Evolutionary conservation across 2,329 filamentous ascomycete genomes (phyloP).

Genomic region (Leptographium procerum): DNA sequence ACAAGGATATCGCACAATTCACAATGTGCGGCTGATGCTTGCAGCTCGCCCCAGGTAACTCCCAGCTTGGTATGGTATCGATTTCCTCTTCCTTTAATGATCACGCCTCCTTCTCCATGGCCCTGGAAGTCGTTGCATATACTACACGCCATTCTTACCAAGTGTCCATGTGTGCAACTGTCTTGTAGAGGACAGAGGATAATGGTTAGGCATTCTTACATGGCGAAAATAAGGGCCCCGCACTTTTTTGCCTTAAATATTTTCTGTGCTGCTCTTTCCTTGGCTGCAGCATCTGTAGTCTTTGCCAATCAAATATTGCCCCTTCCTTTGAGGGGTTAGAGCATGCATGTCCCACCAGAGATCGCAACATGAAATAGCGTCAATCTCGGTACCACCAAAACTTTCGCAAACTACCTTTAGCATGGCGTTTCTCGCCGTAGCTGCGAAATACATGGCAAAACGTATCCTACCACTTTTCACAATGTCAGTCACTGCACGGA

Average conservation of each 20-base stretch:
- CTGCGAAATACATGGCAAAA: too few species aligned
- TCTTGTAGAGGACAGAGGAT: not conserved
- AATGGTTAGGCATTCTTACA: not conserved
- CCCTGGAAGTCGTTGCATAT: not conserved
- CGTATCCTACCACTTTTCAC: too few species aligned
- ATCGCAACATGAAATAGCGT: not conserved
- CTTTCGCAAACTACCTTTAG: too few species aligned
- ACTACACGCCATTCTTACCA: not conserved
- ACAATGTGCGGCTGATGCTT: not conserved
- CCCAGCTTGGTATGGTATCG: not conserved
- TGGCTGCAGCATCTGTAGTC: not conserved
- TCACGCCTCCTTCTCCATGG: not conserved
- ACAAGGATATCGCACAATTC: not conserved
- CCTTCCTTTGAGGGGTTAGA: not conserved
- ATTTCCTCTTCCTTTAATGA: not conserved
- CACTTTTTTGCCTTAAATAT: not conserved
- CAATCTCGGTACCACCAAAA: not conserved
- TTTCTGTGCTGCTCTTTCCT: not conserved
- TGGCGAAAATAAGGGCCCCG: not conserved
- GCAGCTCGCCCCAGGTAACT: not conserved
- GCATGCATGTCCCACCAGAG: not conserved
- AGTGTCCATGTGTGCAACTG: not conserved
- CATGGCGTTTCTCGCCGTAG: too few species aligned
- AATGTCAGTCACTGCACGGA: too few species aligned
- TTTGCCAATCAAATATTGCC: not conserved